Base-by-base conservation (phyloP, 1,139 yeast species). In the Nakaseomyces delphensis region DNA sequence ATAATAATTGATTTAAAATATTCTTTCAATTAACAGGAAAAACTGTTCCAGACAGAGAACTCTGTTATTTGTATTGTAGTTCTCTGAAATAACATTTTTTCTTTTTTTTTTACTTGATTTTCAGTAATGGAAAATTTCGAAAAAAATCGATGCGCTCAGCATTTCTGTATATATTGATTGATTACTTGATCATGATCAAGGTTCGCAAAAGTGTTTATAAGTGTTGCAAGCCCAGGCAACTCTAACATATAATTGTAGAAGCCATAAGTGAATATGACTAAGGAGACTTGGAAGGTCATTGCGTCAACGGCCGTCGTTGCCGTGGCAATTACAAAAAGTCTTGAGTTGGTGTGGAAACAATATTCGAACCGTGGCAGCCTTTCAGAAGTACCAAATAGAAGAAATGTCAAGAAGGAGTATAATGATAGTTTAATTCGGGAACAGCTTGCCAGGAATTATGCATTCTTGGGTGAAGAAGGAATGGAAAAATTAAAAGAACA, bases 371-470 rank as follows among this genome's bases (percentile, higher is more conserved):
- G 37, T n/a, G 40, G 42, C 3, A 39, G 47, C 14, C 11, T 10
- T 20, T 13, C 18, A 36, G 16, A 13, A n/a, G 29, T 9, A 24
- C 30, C 38, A 25, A 25, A 15, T 15, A 39, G 16, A 32, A 33
- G 10, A 19, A 45, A 28, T 20, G 39, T 18, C 27, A 41, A 37
- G 45, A 45, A 31, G 41, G 48, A 54, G 21, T 73, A 81, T 56
- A 80, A 84, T 30, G 91, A 83, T 54, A 85, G 79, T 46, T 73
- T 91, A 48, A 79, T 86, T 42, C 74, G 81, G 46, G 98, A 91
- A 64, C 97, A 91, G 61, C 73, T 89, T 35, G 95, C 97, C 0
- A 71, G 98, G 51, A 91, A 89, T 67, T 83, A 85, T 59, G 96
- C 95, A 2, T 91, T 91, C 57, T 69, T 91, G 28, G 87, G 95